Evolutionary conservation across 441 rosid genomes (phyloP).

Genomic region (Arabidopsis hybrid): DNA sequence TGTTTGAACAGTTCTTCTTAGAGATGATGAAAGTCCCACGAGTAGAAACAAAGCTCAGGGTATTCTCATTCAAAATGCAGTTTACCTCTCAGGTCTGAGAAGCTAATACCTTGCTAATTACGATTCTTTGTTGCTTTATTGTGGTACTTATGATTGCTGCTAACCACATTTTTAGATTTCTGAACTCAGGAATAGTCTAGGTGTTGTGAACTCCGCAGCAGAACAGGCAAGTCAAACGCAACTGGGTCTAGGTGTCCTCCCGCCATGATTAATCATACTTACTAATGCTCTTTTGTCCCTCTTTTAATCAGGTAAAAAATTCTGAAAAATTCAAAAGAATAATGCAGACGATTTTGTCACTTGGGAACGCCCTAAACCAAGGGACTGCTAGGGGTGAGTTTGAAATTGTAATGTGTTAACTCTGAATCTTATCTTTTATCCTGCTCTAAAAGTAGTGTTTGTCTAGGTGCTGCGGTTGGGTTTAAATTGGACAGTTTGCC

Average conservation of each 20-base stretch:
- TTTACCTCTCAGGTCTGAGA: conserved; percentile 75
- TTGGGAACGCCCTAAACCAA: conserved; percentile 96
- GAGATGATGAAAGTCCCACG: conserved; percentile 94
- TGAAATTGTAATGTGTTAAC: conserved; percentile 14
- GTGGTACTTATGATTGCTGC: conserved; percentile 40
- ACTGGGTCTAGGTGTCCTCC: conserved; percentile 14
- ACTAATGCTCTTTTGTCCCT: conserved; percentile 4
- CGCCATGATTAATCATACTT: conserved; percentile 16
- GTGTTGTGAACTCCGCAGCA: conserved; percentile 77
- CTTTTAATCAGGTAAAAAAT: conserved; percentile 42
- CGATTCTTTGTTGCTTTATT: conserved; percentile 25
- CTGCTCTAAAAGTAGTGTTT: conserved; percentile 32
- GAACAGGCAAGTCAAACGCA: conserved; percentile 67
- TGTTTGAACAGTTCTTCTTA: conserved; percentile 75
- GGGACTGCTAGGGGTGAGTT: conserved; percentile 98
- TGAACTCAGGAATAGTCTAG: conserved; percentile 78
- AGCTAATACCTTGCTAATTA: conserved; percentile 15
- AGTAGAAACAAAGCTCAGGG: conserved; percentile 92
- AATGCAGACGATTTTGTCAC: conserved; percentile 93
- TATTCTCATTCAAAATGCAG: conserved; percentile 93
- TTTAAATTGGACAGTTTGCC: conserved; percentile 95
- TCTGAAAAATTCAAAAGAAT: conserved; percentile 82
- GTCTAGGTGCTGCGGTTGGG: conserved; percentile 88
- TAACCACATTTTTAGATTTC: conserved; percentile 58
- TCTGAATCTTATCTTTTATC: conserved; percentile 20